Percentiles rank a stretch among this genome's conserved stretches.
These are phyloP conservation scores for Alternaria sp. DNA, from an alignment of 2,329 filamentous ascomycete species.

Conservation along the genomic window DNA sequence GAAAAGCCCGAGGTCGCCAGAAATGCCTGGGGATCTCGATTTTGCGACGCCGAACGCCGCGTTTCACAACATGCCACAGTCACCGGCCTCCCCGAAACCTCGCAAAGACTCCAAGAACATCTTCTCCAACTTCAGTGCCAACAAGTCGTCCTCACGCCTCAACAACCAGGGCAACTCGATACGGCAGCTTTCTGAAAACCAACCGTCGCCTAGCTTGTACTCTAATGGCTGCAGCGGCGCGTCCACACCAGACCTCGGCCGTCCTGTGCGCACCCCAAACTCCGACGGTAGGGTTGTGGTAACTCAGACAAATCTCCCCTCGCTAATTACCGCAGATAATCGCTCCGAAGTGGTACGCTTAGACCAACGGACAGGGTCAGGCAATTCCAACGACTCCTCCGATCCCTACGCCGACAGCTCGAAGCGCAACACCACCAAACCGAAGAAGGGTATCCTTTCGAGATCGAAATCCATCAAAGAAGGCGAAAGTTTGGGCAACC, in stretches of 20 bases:
- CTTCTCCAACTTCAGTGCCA: constrained; percentile 59
- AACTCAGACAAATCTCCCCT: not conserved
- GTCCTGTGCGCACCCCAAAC: constrained; percentile 49
- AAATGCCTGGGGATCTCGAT: constrained; percentile 35
- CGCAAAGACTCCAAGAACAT: constrained; percentile 55
- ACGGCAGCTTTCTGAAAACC: constrained; percentile 47
- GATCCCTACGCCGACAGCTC: constrained; percentile 33
- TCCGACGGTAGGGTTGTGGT: constrained; percentile 42
- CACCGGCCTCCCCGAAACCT: constrained; percentile 47
- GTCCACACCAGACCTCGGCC: constrained; percentile 59
- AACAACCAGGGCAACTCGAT: constrained; percentile 48
- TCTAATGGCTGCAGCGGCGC: constrained; percentile 56
- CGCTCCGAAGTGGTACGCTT: constrained; percentile 43
- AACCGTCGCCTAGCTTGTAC: constrained; percentile 47
- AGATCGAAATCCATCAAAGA: constrained; percentile 57
- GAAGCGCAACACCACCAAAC: constrained; percentile 38
- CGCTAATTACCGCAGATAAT: constrained; percentile 36
- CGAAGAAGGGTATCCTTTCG: constrained; percentile 51
- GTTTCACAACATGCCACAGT: constrained; percentile 44
- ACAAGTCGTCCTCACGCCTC: constrained; percentile 57
- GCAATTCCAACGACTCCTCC: constrained; percentile 39
- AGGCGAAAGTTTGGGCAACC: constrained; percentile 47
- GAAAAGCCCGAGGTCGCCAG: constrained; percentile 46
- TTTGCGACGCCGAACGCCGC: constrained; percentile 42
- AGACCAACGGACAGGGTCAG: constrained; percentile 42